phyloP scores from a whole-genome alignment of 2,329 filamentous ascomycete genomes.

The Aspergillus sp. region DNA sequence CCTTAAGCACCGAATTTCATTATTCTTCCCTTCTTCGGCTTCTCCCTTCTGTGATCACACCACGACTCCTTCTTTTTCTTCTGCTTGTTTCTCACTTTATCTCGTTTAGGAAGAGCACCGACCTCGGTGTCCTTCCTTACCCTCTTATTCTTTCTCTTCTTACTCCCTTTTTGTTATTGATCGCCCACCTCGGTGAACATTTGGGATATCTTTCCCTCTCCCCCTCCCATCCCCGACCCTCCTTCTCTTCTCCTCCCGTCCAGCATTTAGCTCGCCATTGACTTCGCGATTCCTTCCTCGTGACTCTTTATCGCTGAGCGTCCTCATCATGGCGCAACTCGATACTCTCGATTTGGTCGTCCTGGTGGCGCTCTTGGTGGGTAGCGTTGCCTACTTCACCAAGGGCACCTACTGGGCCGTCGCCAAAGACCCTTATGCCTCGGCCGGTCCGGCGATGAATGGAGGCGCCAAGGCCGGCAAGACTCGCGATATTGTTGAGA shows the following conservation, averaged over 20 bases:
- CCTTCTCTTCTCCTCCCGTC: slow-evolving; percentile 5
- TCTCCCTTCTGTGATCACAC: slow-evolving; percentile 17
- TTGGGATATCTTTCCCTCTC: not conserved
- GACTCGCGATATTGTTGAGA: slow-evolving; percentile 89
- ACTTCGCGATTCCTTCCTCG: not conserved
- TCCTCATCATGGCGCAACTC: slow-evolving; percentile 76
- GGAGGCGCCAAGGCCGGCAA: slow-evolving; percentile 73
- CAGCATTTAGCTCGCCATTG: not conserved
- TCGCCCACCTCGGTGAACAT: not conserved
- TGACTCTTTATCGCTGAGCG: slow-evolving; percentile 4
- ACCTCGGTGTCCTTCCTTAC: not conserved
- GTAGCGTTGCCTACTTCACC: slow-evolving; percentile 93
- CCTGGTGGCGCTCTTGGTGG: slow-evolving; percentile 78
- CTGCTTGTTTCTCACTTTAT: slow-evolving; percentile 5
- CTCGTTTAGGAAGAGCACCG: not conserved
- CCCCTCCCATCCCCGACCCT: not conserved
- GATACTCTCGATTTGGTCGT: slow-evolving; percentile 94
- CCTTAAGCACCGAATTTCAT: too few species aligned
- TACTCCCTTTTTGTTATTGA: not conserved
- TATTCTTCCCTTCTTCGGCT: slow-evolving; percentile 4
- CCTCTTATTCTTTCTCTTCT: not conserved
- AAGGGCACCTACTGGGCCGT: slow-evolving; percentile 88
- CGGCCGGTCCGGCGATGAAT: slow-evolving; percentile 61
- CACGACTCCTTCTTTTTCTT: slow-evolving; percentile 15
- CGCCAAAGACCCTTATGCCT: slow-evolving; percentile 83